Conservation (phyloP, 345 rosid species). For the Draba incana region DNA sequence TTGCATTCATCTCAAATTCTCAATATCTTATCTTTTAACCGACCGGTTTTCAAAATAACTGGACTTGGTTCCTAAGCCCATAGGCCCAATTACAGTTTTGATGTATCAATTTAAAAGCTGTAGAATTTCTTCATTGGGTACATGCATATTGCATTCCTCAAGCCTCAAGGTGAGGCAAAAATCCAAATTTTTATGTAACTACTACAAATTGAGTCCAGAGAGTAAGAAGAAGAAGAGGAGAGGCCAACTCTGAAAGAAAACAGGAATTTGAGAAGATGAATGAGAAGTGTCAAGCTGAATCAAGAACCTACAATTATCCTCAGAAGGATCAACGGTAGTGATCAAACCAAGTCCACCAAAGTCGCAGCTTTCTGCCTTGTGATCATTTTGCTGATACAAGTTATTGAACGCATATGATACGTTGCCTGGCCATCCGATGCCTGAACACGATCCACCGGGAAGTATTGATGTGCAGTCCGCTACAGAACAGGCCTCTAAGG, state of each 20-base stretch:
- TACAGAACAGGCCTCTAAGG: slow-evolving; percentile 63
- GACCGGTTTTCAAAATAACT: slow-evolving; percentile 12
- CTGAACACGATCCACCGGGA: slow-evolving; percentile 76
- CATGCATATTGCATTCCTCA: slow-evolving; percentile 27
- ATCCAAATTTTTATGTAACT: slow-evolving; percentile 3
- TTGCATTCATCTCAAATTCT: neutral
- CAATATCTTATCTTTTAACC: slow-evolving; percentile 23
- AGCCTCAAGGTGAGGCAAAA: slow-evolving; percentile 9
- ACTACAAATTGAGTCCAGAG: slow-evolving; percentile 6
- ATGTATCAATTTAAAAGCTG: neutral
- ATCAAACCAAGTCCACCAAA: slow-evolving; percentile 88
- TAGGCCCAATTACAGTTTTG: slow-evolving; percentile 14
- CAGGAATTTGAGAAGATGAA: slow-evolving; percentile 37
- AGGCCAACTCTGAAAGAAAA: slow-evolving; percentile 20
- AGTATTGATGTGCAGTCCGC: slow-evolving; percentile 75
- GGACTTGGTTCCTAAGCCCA: neutral
- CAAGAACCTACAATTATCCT: slow-evolving; percentile 58
- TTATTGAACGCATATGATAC: slow-evolving; percentile 87
- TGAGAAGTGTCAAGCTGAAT: slow-evolving; percentile 59
- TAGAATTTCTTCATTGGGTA: neutral
- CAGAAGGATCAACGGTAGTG: slow-evolving; percentile 83
- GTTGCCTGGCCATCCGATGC: slow-evolving; percentile 76
- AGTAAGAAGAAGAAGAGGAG: slow-evolving; percentile 28
- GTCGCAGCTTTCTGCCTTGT: slow-evolving; percentile 68
- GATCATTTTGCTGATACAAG: slow-evolving; percentile 86